A percentile compares a stretch with the other conserved stretches of the same genome.
phyloP scores from a whole-genome alignment of 75 land plant species.

The Cryptomeria japonica region DNA sequence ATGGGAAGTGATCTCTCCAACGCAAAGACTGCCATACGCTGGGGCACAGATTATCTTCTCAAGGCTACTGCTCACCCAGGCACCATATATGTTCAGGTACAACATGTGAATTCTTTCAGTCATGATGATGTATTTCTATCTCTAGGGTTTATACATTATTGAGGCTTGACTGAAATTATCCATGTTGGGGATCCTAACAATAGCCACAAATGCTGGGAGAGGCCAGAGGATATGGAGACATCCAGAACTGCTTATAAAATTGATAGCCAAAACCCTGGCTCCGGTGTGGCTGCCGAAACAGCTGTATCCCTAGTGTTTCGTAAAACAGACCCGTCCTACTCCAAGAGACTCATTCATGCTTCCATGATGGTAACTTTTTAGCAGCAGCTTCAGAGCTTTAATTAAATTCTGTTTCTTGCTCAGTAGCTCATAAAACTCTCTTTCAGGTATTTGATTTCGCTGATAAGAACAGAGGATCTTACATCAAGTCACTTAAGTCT shows the following conservation, averaged over 20 bases:
- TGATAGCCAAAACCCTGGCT: conserved; percentile 71
- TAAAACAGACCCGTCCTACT: conserved; percentile 55
- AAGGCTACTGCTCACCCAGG: conserved; percentile 76
- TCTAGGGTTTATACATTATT: not conserved
- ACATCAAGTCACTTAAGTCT: conserved; percentile 59
- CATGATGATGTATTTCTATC: not conserved
- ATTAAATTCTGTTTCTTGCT: not conserved
- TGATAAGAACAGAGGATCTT: conserved; percentile 79
- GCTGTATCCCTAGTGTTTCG: conserved; percentile 85
- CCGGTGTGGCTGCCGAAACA: conserved; percentile 92
- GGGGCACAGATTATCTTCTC: conserved; percentile 89
- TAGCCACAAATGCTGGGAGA: conserved; percentile 93
- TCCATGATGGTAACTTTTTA: conserved; percentile 55
- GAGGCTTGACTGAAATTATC: not conserved
- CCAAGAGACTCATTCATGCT: conserved; percentile 47
- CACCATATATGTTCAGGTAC: conserved; percentile 79
- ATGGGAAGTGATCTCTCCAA: conserved; percentile 67
- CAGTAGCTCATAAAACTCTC: not conserved
- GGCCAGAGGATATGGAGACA: conserved; percentile 97
- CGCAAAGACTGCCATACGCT: conserved; percentile 64
- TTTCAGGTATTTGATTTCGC: conserved; percentile 83
- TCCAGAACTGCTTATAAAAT: conserved; percentile 68
- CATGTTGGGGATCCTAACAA: conserved; percentile 88
- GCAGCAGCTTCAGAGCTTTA: not conserved
- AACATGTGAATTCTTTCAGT: too few species aligned